Conservation (phyloP, 1,284 basidiomycete genomes). For the Clitocybe nebularis region DNA sequence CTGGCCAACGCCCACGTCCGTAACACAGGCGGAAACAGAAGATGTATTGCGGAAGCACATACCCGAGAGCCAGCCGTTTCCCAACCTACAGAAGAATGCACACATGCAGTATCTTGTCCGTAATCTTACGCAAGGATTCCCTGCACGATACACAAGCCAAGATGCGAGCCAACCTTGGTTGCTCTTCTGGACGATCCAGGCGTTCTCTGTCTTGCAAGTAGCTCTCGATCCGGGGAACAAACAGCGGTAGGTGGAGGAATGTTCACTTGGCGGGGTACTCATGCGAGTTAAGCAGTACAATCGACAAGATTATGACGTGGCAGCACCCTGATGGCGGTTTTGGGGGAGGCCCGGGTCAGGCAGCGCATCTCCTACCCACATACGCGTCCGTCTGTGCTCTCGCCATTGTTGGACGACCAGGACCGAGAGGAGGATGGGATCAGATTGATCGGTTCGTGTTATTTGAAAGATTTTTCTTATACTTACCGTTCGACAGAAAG, state of each 20-base stretch:
- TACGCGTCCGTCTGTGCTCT: constrained; percentile 87
- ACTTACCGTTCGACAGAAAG: no score
- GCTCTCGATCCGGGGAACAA: constrained; percentile 72
- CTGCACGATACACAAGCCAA: constrained; percentile 71
- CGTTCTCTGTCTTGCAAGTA: constrained; percentile 74
- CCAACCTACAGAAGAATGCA: constrained; percentile 46
- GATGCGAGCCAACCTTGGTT: constrained; percentile 94
- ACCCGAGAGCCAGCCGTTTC: constrained; percentile 24
- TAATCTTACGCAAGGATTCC: constrained; percentile 73
- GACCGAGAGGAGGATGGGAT: constrained; percentile 79
- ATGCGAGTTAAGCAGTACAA: constrained; percentile 44
- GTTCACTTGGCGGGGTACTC: neutral
- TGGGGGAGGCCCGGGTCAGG: constrained; percentile 86
- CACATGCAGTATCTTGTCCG: constrained; percentile 71
- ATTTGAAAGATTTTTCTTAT: neutral
- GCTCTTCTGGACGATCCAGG: constrained; percentile 86
- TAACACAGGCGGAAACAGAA: constrained; percentile 67
- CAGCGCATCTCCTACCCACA: constrained; percentile 85
- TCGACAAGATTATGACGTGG: constrained; percentile 73
- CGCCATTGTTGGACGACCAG: constrained; percentile 76
- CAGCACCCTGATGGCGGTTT: constrained; percentile 88
- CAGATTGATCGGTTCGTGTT: constrained; percentile 64
- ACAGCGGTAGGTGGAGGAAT: constrained; percentile 51
- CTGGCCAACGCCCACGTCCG: constrained; percentile 61
- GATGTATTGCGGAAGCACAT: constrained; percentile 49